These are phyloP conservation scores for Chalara sp. DNA, from an alignment of 2,329 filamentous ascomycete species.

Conservation along the genomic window DNA sequence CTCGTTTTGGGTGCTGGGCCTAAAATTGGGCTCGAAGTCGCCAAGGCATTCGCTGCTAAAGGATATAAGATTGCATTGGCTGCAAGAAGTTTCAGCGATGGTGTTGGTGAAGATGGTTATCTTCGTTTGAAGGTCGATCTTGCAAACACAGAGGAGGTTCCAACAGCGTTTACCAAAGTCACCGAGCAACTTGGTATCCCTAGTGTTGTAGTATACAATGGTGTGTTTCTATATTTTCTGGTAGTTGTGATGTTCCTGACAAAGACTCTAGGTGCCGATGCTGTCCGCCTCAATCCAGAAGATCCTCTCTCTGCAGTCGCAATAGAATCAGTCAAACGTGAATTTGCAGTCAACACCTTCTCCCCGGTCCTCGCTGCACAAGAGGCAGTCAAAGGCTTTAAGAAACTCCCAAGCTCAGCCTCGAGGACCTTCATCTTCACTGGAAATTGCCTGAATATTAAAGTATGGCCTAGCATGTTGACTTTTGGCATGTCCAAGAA, in stretches of 20 bases:
- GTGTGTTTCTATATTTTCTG: conserved; percentile 9
- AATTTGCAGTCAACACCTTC: too few species aligned
- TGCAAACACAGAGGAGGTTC: conserved; percentile 27
- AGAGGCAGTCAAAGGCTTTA: too few species aligned
- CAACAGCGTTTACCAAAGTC: conserved; percentile 31
- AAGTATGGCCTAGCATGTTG: too few species aligned
- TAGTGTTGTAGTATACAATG: conserved; percentile 38
- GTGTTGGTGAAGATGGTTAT: conserved; percentile 23
- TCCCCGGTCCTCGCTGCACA: too few species aligned
- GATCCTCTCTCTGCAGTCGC: too few species aligned
- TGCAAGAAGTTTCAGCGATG: conserved; percentile 24
- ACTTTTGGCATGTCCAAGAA: too few species aligned
- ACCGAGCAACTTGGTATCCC: conserved; percentile 28
- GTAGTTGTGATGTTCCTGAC: too few species aligned
- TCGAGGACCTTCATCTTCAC: too few species aligned
- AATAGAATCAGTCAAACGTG: too few species aligned
- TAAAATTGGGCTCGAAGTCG: conserved; percentile 31
- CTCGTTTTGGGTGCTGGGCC: conserved; percentile 37
- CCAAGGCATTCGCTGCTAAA: conserved; percentile 30
- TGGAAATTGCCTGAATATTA: too few species aligned
- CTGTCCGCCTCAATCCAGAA: background rate
- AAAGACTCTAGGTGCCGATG: too few species aligned
- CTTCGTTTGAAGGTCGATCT: conserved; percentile 32
- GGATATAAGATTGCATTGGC: conserved; percentile 36
- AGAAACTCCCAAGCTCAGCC: too few species aligned